Percentiles rank a stretch among this genome's conserved stretches.
Evolutionary conservation across 2,329 filamentous ascomycete genomes (phyloP).

Genomic region (Hypoxylon sp.): DNA sequence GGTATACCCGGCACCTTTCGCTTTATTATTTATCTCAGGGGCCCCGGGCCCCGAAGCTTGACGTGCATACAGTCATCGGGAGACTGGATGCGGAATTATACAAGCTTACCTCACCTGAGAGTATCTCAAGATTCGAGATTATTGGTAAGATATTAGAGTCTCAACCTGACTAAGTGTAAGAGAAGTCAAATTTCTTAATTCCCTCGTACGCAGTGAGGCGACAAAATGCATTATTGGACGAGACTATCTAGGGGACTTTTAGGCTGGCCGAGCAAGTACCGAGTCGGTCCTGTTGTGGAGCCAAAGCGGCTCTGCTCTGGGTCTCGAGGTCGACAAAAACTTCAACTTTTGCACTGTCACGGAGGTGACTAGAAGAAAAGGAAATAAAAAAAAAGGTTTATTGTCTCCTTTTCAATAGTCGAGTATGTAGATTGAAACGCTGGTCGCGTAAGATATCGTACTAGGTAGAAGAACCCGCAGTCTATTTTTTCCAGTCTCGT

Average conservation of each 20-base stretch:
- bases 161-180: background rate
- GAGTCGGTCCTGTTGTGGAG: conserved; percentile 54
- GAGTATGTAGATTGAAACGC: conserved; percentile 26
- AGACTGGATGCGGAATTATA: conserved; percentile 10
- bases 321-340: conserved; percentile 35
- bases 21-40: conserved; percentile 12
- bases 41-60: conserved; percentile 30
- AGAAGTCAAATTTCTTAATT: background rate
- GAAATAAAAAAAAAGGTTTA: background rate
- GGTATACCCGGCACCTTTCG: conserved; percentile 25
- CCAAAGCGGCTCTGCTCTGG: conserved; percentile 47
- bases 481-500: conserved; percentile 19
- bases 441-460: conserved; percentile 20
- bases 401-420: conserved; percentile 1
- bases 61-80: conserved; percentile 4
- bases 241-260: conserved; percentile 32
- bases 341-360: conserved; percentile 25
- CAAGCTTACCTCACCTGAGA: background rate
- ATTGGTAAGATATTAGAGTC: background rate
- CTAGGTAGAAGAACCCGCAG: conserved; percentile 1
- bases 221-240: conserved; percentile 32
- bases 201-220: conserved; percentile 22
- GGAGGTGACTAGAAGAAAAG: conserved; percentile 23
- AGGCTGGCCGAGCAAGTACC: conserved; percentile 49
- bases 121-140: conserved; percentile 7